Base-by-base conservation (phyloP, 2,329 filamentous ascomycete species). In the Alternaria sp. region DNA sequence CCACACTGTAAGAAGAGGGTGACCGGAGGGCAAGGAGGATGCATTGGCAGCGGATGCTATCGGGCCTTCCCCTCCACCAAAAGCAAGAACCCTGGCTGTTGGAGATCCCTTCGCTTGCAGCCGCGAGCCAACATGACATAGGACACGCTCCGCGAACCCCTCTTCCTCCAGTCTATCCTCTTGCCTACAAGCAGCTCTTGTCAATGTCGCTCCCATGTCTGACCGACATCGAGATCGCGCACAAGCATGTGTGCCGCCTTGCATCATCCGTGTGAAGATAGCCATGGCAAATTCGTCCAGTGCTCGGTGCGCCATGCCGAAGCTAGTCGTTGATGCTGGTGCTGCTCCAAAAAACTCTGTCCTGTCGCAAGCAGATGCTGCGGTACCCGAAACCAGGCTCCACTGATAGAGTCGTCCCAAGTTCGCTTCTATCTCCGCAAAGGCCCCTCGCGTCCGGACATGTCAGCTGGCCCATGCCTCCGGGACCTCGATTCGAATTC, bases 401-500 rank as follows among this genome's bases (percentile, higher is more conserved):
- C 28, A 51, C 28, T 5, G 28, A 20, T 23, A 15, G 30, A 51
- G 15, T 20, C n/a, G 43, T 55, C 51, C 51, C 56, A 50, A 53
- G 30, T 53, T 61, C 58, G 58, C 59, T 51, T 55, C 59, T 46
- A 61, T 50, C 23, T 46, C 46, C 59, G 46, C 54, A 43, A 53
- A 61, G 51, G 28, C 20, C 44, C 26, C 25, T 41, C 54, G 47
- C 28, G 4, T 26, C 28, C 15, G 28, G 26, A 18, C 44, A 44
- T 15, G 57, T 58, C 50, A 56, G 45, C 44, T 64, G 51, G 49
- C 33, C 18, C 50, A 65, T 65, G 55, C 15, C n/a, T 59, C 30
- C 5, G 14, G 55, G 20, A 28, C 44, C 25, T 63, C 63, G 60
- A 63, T 65, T 44, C 63, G 60, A 65, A 53, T 59, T 59, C 26